Evolutionary conservation across 208 protist genomes (phyloP), one percentile per base, ranked within the genome.

Genomic region (Borovskyia barvae): DNA sequence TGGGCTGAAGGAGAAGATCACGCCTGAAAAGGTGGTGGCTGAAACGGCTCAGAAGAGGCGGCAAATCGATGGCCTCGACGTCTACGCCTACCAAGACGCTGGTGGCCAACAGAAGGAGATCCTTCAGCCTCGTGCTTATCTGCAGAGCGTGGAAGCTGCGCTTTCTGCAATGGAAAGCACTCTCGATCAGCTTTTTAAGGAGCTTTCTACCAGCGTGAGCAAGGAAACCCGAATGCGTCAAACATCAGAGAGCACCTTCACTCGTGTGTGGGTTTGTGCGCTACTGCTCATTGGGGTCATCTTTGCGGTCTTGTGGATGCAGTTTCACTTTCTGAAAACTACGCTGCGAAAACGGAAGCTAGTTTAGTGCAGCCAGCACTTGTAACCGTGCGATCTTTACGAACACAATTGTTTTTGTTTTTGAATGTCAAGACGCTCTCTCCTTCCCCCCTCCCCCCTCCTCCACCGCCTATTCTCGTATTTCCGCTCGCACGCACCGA

Each of bases 211-310:
- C 15, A 66, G 43, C 11, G 48, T 71, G 0, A 14, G 40, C 12
- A 29, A 41, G 22, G 75, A 85, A 35, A 66, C 49, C 20, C 76
- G 77, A 15, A 87, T 89, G 78, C 80, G 81, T 15, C 5, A 42
- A 35, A 94, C 82, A 3, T 81, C 84, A 5, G 83, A 91, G 63
- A 88, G 72, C 57, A 94, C 84, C 17, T 89, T 87, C 57, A 87
- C 77, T 9, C 69, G 84, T 2, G 79, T 94, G 40, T 94, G 83
- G 79, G 57, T 80, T 15, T 89, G 78, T 49, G 63, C 76, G 30
- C 20, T 77, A 33, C 28, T 90, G 47, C 66, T 75, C 2, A 75
- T 86, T 2, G 36, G 54, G 3, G 52, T 80, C 19, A 81, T 82
- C 35, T 24, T 58, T 3, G 40, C 36, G 12, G 66, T 83, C 14